phyloP scores from a whole-genome alignment of 495 filamentous ascomycete genomes.

The Aspergillus panamensis region DNA sequence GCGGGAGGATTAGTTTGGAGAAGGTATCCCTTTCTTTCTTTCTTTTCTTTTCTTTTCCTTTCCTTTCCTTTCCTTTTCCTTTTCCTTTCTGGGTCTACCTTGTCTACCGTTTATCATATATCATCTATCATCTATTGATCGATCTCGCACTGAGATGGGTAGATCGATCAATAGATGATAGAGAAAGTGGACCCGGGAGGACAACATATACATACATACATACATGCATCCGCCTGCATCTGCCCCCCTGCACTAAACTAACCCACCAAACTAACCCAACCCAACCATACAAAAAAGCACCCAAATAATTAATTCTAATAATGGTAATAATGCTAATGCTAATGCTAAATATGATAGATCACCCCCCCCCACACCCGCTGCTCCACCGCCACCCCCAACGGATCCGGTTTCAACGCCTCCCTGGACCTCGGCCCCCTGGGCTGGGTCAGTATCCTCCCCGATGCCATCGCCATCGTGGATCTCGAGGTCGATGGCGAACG shows the following conservation, averaged over 20 bases:
- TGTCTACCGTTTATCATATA: not conserved
- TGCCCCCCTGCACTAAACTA: too few relatives aligned
- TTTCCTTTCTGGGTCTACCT: not conserved
- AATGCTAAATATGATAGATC: conserved; percentile 2
- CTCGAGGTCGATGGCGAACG: conserved; percentile 25
- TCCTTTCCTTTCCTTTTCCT: not conserved
- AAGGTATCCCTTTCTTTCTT: not conserved
- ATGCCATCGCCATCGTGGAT: conserved; percentile 29
- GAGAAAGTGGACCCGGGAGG: too few relatives aligned
- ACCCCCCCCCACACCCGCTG: conserved; percentile 8
- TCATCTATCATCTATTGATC: too few relatives aligned
- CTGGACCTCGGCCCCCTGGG: conserved; percentile 32
- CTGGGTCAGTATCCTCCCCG: conserved; percentile 37
- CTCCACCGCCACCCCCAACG: not conserved
- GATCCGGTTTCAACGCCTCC: conserved; percentile 7
- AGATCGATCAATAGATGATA: too few relatives aligned
- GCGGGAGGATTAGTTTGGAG: conserved; percentile 13
- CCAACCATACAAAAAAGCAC: too few relatives aligned
- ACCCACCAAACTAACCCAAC: too few relatives aligned
- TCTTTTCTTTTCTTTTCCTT: not conserved
- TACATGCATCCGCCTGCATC: too few relatives aligned
- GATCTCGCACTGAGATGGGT: too few relatives aligned
- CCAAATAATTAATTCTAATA: too few relatives aligned
- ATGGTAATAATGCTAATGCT: too few relatives aligned
- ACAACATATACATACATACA: too few relatives aligned